Percentiles rank a stretch among this genome's conserved stretches.
These are phyloP conservation scores for Gaillardinia entomophila DNA, from an alignment of 805 yeast species.

Conservation along the genomic window DNA sequence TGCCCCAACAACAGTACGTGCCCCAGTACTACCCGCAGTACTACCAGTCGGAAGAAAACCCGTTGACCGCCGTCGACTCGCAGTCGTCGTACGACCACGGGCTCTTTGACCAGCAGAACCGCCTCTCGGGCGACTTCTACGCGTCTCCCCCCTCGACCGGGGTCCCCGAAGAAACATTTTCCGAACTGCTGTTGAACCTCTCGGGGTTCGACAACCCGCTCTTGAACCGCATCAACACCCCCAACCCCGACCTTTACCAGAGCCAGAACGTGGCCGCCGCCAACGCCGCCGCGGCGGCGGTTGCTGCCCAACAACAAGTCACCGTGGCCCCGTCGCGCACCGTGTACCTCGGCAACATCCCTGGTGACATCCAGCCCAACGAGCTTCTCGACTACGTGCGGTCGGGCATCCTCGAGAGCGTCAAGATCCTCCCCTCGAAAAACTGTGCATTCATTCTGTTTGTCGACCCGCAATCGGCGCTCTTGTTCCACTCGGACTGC, in stretches of 20 bases:
- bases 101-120: constrained; percentile 4
- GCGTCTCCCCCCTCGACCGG: not conserved
- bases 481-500: constrained; percentile 90
- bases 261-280: constrained; percentile 3
- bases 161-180: not conserved
- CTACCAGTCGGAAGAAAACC: constrained; percentile 6
- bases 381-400: constrained; percentile 86
- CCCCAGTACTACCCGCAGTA: constrained; percentile 30
- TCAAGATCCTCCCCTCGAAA: constrained; percentile 73
- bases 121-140: constrained; percentile 1
- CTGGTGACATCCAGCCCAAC: constrained; percentile 71
- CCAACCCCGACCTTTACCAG: constrained; percentile 1
- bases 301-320: constrained; percentile 1
- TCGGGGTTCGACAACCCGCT: constrained; percentile 5
- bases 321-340: constrained; percentile 68
- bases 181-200: not conserved
- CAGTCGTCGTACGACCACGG: constrained; percentile 5
- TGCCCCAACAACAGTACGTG: constrained; percentile 30
- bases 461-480: constrained; percentile 81
- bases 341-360: constrained; percentile 84
- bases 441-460: constrained; percentile 89
- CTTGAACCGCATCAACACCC: constrained; percentile 2
- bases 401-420: constrained; percentile 81
- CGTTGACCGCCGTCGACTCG: constrained; percentile 1
- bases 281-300: constrained; percentile 1